Base-by-base conservation (phyloP, 1,284 basidiomycete species). In the Ganoderma lucidum region DNA sequence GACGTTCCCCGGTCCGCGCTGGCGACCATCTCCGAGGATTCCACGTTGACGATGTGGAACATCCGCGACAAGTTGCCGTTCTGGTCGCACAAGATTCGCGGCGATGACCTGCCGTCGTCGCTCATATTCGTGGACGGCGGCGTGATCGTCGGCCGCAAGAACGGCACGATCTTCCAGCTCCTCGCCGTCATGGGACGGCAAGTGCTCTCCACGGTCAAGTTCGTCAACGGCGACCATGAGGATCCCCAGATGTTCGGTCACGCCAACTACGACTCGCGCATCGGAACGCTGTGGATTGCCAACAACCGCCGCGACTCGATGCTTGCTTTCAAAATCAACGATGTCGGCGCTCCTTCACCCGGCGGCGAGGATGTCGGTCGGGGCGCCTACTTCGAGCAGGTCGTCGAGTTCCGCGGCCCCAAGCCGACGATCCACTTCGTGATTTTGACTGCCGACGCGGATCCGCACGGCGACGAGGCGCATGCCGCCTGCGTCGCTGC, bases 401-500 rank as follows among this genome's bases (percentile, higher is more conserved):
- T 93, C 63, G 86, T 91, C 73, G 93, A 95, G 81, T 95, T 95
- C 78, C 83, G 83, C 41, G 93, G 93, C 41, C 91, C 91, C n/a
- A 93, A 93, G 77, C 87, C 93, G 8, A 93, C 93, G 2, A 94
- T 95, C 67, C 92, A 94, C 78, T 94, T 95, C 77, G 93, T 94
- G 73, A 92, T 95, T 68, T 85, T 95, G 41, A 92, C 92, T 2
- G 90, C 89, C 2, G 92, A 93, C 73, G 88, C 91, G 9, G 93
- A 94, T 79, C 92, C 93, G 12, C 86, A 87, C 66, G 92, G 93
- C 19, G 90, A 91, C 64, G 93, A 94, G 79, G 91, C 93, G 0
- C 88, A 90, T 76, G 92, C 92, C 14, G 92, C 92, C 15, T 94
- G 93, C 73, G 84, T 93, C 32, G 93, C 93, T 3, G 93, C 93